Conservation (phyloP, 352 stramenopile genomes). For the Phytophthora tentaculata region DNA sequence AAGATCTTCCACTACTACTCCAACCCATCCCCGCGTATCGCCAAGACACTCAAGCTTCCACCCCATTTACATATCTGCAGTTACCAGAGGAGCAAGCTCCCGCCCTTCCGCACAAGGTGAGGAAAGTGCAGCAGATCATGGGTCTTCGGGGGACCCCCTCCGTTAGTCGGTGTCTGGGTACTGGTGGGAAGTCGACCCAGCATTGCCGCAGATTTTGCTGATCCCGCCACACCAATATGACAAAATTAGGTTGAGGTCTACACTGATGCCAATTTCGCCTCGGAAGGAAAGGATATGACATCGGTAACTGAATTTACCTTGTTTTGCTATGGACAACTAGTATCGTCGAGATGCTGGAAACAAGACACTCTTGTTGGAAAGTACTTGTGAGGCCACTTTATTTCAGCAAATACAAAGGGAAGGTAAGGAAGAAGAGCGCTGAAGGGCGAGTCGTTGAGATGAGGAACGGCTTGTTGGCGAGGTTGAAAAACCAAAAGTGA, state of each 20-base stretch:
- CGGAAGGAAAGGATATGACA: constrained; percentile 13
- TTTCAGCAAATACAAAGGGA: not conserved
- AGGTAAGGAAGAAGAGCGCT: too few relatives aligned
- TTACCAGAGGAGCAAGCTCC: too few relatives aligned
- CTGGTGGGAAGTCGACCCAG: too few relatives aligned
- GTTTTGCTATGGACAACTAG: constrained; percentile 23
- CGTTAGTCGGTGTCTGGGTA: too few relatives aligned
- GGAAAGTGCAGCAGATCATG: too few relatives aligned
- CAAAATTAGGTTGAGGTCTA: constrained; percentile 22
- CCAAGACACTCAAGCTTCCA: not conserved
- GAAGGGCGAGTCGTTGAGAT: too few relatives aligned
- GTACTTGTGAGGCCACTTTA: constrained; percentile 8
- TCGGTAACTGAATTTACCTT: constrained; percentile 21
- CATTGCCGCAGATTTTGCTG: too few relatives aligned
- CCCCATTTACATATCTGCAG: too few relatives aligned
- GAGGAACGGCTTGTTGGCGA: too few relatives aligned
- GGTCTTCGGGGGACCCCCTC: too few relatives aligned
- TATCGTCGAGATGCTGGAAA: constrained; percentile 18
- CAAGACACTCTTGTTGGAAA: constrained; percentile 22
- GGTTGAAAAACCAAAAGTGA: too few relatives aligned
- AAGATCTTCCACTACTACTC: not conserved
- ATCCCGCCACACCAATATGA: constrained; percentile 1
- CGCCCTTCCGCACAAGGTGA: too few relatives aligned
- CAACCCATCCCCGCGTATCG: not conserved
- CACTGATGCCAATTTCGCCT: constrained; percentile 24